A percentile compares a stretch with the other conserved stretches of the same genome.
These are phyloP conservation scores for Sarocladiaceae sp. DNA, from an alignment of 2,329 filamentous ascomycete genomes.

Conservation along the genomic window DNA sequence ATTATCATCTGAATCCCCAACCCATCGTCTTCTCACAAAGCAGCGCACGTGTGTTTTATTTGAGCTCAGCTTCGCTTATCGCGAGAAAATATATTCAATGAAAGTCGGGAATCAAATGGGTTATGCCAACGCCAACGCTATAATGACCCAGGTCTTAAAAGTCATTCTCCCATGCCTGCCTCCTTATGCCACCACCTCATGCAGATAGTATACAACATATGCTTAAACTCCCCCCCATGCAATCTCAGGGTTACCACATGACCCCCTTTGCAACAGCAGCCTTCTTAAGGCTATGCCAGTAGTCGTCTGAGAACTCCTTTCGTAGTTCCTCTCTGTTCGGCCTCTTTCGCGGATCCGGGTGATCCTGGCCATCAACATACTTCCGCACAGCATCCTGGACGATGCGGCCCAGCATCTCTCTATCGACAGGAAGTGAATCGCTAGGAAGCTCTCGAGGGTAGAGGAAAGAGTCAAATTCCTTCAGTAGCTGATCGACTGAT, in stretches of 20 bases:
- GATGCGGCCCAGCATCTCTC: conserved; percentile 55
- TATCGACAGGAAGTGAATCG: conserved; percentile 51
- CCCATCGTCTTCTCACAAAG: no score
- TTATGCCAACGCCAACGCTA: conserved; percentile 5
- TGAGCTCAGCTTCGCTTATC: no score
- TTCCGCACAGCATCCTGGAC: conserved; percentile 33
- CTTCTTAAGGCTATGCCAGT: conserved; percentile 54
- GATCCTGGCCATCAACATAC: conserved; percentile 8
- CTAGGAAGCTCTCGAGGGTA: conserved; percentile 53
- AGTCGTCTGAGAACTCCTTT: conserved; percentile 20
- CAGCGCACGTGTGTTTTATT: no score
- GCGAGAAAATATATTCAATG: conserved; percentile 1
- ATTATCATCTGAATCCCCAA: no score
- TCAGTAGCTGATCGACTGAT: conserved; percentile 56
- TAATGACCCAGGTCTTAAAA: background rate
- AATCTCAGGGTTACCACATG: conserved; percentile 1
- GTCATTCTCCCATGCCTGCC: background rate
- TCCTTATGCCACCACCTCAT: background rate
- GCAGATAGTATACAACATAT: background rate
- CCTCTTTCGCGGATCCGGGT: conserved; percentile 7
- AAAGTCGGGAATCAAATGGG: conserved; percentile 3
- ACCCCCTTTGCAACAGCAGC: conserved; percentile 32
- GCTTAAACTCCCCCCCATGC: no score
- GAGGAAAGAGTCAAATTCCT: conserved; percentile 54
- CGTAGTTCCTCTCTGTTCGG: conserved; percentile 7